Base-by-base conservation (phyloP, 2,329 filamentous ascomycete genomes). In the Dothistroma pini region DNA sequence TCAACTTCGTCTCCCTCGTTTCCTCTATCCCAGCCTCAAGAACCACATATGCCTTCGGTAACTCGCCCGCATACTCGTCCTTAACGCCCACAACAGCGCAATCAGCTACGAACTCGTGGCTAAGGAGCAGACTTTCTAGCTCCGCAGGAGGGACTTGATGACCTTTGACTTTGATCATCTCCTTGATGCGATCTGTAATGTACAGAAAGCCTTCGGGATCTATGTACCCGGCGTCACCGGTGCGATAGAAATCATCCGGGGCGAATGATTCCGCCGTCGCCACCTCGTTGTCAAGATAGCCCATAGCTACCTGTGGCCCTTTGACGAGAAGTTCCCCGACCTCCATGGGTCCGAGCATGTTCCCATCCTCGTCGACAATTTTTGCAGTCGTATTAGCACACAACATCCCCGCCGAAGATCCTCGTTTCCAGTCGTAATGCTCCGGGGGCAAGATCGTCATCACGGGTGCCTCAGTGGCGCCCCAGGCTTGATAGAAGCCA, bases 161-260 rank as follows among this genome's bases (percentile, higher is more conserved):
- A 7, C 84, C 84, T 66, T 84, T 86, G 52, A 86, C 84, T 71
- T 86, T 86, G 74, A 86, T 86, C 64, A 86, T 75, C 68, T 86
- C 83, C 79, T 91, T 91, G 77, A 86, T 86, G 44, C 90, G 83
- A 74, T 93, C 90, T 34, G 93, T 86, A 58, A 91, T 88, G 10
- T 38, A 38, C 34, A 38, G 10, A 64, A 80, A 78, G 38, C 81
- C 80, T 0, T 81, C 69, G 19, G 79, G 71, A 63, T 90, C 81
- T 31, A 86, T 76, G 69, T 85, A 88, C 16, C 84, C 86, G 44
- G 91, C 83, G 68, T 91, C 89, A 1, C 89, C 89, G 0, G 88
- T 90, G 68, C 85, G 86, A 66, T 91, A 78, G 86, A 88, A 91
- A 0, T 86, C 84, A 61, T 89, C 87, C 2, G 69, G 64, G 0